Conservation (phyloP, 345 rosid species). For the Citrus inodora region DNA sequence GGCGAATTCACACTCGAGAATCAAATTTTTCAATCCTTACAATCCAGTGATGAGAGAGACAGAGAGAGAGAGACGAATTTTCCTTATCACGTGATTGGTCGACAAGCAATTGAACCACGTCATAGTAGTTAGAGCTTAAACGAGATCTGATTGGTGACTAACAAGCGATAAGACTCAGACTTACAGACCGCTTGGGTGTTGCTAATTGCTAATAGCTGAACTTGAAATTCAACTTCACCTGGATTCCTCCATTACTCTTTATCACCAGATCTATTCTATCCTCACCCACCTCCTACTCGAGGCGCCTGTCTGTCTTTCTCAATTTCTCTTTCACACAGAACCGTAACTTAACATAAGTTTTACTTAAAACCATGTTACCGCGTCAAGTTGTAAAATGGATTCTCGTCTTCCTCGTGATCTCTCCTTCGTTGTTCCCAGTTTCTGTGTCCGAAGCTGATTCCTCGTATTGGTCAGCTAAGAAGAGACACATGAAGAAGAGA, state of each 20-base stretch:
- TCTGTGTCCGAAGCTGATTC: conserved; percentile 36
- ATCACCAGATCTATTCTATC: neutral
- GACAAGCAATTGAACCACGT: neutral
- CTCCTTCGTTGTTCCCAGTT: conserved; percentile 26
- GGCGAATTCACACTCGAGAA: too few species aligned
- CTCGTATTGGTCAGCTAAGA: conserved; percentile 48
- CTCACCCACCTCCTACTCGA: neutral
- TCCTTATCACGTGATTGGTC: neutral
- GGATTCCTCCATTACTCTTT: neutral
- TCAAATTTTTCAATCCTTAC: too few species aligned
- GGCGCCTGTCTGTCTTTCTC: neutral
- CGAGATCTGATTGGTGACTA: neutral
- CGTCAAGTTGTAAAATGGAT: conserved; percentile 28
- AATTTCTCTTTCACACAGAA: neutral
- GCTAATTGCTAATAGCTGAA: neutral
- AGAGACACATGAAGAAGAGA: conserved; percentile 70
- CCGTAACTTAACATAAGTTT: neutral
- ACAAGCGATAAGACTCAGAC: neutral
- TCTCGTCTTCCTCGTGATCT: conserved; percentile 42
- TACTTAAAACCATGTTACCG: conserved; percentile 9
- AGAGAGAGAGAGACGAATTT: neutral
- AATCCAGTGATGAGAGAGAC: neutral
- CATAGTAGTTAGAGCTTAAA: neutral
- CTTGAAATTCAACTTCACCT: neutral
- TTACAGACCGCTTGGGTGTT: too few species aligned